Conservation (phyloP, 257 asterid species). For the Handroanthus guayacan region DNA sequence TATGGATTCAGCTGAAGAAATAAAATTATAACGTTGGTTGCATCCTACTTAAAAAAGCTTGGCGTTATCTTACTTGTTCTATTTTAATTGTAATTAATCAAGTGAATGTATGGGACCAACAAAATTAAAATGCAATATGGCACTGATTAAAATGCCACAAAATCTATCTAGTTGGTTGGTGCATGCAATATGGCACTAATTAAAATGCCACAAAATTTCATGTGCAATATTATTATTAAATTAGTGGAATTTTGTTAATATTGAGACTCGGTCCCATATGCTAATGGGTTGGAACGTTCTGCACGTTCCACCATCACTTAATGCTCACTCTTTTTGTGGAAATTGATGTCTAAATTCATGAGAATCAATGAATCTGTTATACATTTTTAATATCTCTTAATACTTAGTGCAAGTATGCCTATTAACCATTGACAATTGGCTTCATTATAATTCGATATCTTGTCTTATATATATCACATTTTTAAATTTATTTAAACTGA, state of each 20-base stretch:
- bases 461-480: no score
- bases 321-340: not conserved
- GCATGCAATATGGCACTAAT: constrained; percentile 45
- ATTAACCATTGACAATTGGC: not conserved
- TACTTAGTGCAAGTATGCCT: not conserved
- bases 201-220: constrained; percentile 18
- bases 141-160: constrained; percentile 40
- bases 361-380: no score
- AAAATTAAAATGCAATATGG: constrained; percentile 40
- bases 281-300: not conserved
- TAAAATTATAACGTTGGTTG: no score
- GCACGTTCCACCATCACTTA: not conserved
- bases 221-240: not conserved
- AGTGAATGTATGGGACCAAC: constrained; percentile 11
- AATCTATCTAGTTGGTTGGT: constrained; percentile 10
- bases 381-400: not conserved
- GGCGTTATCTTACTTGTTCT: constrained; percentile 34
- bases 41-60: not conserved
- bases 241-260: not conserved
- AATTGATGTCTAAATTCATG: not conserved
- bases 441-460: no score
- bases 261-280: not conserved
- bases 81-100: not conserved
- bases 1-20: not conserved
- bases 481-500: no score